A percentile compares a stretch with the other conserved stretches of the same genome.
Evolutionary conservation across 768 basidiomycete species (phyloP).

Genomic region (Boletus bicolor): DNA sequence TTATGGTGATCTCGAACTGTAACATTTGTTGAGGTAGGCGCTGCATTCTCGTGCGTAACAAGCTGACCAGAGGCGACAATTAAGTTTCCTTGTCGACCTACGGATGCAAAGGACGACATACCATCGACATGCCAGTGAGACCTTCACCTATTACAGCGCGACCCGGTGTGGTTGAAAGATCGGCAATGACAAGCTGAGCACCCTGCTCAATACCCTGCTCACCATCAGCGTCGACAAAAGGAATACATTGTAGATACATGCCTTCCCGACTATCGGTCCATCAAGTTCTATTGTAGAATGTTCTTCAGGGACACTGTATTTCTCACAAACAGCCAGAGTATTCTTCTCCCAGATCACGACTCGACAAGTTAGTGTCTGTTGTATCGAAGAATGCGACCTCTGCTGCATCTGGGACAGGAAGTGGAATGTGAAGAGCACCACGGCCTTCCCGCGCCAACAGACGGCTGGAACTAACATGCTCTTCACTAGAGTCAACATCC

Average conservation of each 20-base stretch:
- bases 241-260: neutral
- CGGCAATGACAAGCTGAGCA: neutral
- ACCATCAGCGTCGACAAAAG: neutral
- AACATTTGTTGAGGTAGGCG: neutral
- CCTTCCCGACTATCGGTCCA: neutral
- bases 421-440: slow-evolving; percentile 4
- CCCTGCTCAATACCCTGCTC: neutral
- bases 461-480: neutral
- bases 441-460: slow-evolving; percentile 1
- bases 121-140: neutral
- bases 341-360: neutral
- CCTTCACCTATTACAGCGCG: neutral
- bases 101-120: slow-evolving; percentile 2
- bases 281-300: neutral
- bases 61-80: slow-evolving; percentile 5
- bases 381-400: slow-evolving; percentile 20
- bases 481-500: neutral
- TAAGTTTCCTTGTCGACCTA: neutral
- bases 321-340: neutral
- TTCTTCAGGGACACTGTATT: neutral
- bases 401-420: slow-evolving; percentile 14
- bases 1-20: neutral
- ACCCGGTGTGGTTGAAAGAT: neutral
- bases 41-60: neutral
- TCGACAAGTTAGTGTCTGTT: neutral